Conservation (phyloP, 345 rosid species). For the Lepidium aucheri region DNA sequence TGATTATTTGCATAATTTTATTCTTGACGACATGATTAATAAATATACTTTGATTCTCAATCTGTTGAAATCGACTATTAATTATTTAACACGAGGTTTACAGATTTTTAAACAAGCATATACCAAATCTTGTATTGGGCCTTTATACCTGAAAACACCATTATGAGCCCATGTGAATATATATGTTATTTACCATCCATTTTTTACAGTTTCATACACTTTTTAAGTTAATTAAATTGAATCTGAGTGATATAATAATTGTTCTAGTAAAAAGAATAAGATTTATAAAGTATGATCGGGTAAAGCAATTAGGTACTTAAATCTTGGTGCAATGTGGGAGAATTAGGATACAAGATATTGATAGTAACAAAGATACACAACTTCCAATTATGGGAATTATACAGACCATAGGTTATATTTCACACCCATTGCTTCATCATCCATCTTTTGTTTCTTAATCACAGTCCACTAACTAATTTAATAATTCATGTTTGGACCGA, state of each 20-base stretch:
- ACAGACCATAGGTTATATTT: conserved; percentile 5
- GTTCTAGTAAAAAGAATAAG: background rate
- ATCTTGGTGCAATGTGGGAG: conserved; percentile 17
- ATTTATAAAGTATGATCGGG: background rate
- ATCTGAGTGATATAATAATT: background rate
- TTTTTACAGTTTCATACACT: background rate
- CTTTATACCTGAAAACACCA: background rate
- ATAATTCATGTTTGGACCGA: conserved; percentile 1
- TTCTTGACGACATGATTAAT: background rate
- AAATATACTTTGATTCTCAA: background rate
- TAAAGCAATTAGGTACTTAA: conserved; percentile 13
- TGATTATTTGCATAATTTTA: background rate
- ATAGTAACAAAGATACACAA: conserved; percentile 17
- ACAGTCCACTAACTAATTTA: background rate
- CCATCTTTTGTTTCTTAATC: background rate
- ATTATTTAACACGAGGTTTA: background rate
- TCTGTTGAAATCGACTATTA: background rate
- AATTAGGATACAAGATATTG: conserved; percentile 11
- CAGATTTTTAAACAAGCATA: background rate
- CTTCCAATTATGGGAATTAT: conserved; percentile 6
- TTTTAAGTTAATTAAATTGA: background rate
- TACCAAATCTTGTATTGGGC: background rate
- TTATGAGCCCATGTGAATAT: background rate
- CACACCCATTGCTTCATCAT: background rate
- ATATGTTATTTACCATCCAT: too few species aligned